Conservation (phyloP, 495 filamentous ascomycete species). For the Thermothielavioides terrestris region DNA sequence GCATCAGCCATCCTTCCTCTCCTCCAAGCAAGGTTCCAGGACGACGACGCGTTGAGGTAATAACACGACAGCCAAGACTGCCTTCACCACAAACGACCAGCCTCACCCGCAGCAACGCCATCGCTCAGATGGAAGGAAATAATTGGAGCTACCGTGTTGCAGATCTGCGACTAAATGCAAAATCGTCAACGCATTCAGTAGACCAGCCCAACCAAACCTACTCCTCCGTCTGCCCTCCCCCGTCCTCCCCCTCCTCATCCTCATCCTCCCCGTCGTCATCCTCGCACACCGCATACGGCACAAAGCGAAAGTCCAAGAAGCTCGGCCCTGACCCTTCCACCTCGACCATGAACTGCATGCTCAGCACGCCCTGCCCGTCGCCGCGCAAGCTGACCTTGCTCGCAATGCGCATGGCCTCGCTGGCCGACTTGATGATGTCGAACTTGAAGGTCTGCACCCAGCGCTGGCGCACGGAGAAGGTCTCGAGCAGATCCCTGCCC, state of each 20-base stretch:
- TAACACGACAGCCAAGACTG: no score
- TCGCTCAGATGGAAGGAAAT: no score
- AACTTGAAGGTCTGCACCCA: slow-evolving; percentile 68
- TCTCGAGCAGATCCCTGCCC: slow-evolving; percentile 64
- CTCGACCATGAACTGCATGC: slow-evolving; percentile 95
- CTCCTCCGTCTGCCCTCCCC: slow-evolving; percentile 3
- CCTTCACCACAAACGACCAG: no score
- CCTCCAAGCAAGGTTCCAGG: no score
- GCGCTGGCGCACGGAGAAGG: slow-evolving; percentile 52
- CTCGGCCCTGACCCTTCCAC: slow-evolving; percentile 41
- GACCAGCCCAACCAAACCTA: background rate
- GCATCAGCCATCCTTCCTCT: no score
- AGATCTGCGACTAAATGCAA: no score
- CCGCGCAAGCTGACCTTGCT: slow-evolving; percentile 86
- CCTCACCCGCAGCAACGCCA: no score
- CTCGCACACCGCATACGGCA: slow-evolving; percentile 39
- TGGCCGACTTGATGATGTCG: slow-evolving; percentile 69
- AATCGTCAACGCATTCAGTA: no score
- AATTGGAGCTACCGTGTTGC: no score
- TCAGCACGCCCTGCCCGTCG: slow-evolving; percentile 81
- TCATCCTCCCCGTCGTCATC: slow-evolving; percentile 26
- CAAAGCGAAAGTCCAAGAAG: slow-evolving; percentile 45
- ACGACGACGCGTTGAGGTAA: no score
- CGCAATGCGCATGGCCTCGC: slow-evolving; percentile 80
- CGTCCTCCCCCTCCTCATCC: slow-evolving; percentile 15